These are phyloP conservation scores for Ustanciosporium gigantosporum DNA, from an alignment of 1,284 basidiomycete genomes.

Conservation along the genomic window DNA sequence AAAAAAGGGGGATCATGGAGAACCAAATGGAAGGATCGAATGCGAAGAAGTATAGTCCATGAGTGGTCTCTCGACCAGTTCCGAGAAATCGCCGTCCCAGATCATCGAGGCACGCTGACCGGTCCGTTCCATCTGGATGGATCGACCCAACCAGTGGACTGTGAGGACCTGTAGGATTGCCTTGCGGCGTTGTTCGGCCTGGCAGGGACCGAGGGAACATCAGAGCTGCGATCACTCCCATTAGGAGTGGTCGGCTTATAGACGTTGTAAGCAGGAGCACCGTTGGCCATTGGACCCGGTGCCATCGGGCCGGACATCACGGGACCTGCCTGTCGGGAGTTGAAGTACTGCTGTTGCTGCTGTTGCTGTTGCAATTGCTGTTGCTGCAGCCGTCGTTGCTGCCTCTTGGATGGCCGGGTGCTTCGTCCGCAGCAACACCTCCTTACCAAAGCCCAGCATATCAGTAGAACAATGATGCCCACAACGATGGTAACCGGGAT, in stretches of 20 bases:
- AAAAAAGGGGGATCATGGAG: too few species aligned
- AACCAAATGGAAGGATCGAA: too few species aligned
- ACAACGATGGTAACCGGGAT: slow-evolving; percentile 53
- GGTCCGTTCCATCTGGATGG: slow-evolving; percentile 18
- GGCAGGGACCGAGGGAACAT: slow-evolving; percentile 2
- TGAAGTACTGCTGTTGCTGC: not conserved
- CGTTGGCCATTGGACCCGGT: too few species aligned
- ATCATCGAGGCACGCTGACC: too few species aligned
- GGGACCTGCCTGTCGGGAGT: not conserved
- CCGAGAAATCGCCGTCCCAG: too few species aligned
- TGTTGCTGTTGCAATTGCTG: too few species aligned
- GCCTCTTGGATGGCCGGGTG: too few species aligned
- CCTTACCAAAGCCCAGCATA: slow-evolving; percentile 30
- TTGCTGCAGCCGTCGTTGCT: too few species aligned
- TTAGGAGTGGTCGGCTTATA: slow-evolving; percentile 1
- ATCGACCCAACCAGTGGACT: slow-evolving; percentile 20
- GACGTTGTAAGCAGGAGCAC: not conserved
- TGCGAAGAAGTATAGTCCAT: too few species aligned
- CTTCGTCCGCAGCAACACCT: slow-evolving; percentile 38
- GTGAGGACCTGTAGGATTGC: slow-evolving; percentile 7
- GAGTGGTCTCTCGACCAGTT: too few species aligned
- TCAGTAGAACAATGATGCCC: slow-evolving; percentile 36
- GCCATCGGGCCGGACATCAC: not conserved
- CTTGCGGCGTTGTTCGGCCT: slow-evolving; percentile 7
- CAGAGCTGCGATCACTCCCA: slow-evolving; percentile 3